Evolutionary conservation across 1,284 basidiomycete species (phyloP), one percentile per base, ranked within the genome.

Genomic region (Moniliophthora roreri): DNA sequence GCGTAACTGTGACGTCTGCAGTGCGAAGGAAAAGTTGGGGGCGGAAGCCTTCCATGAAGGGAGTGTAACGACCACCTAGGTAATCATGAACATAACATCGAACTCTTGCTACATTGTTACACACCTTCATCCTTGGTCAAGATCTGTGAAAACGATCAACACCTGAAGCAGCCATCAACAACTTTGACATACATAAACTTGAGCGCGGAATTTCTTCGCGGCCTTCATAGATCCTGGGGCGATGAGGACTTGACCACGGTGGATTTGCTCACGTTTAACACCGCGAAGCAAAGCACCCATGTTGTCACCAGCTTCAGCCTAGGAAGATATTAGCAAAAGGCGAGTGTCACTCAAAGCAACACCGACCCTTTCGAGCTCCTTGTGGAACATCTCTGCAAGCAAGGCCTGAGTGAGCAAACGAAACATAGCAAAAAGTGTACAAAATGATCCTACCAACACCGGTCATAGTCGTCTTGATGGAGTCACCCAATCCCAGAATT

Each of bases 251-350:
- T 96, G 93, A 48, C 97, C 97, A 65, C 97, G 91, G 62, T 84
- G 83, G 68, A 99, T 77, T 74, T 99, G 95, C 71, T 99, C 97
- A 62, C 96, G 90, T 80, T 98, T 98, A 71, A 98, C 79, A 72
- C 97, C 95, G 75, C 97, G 93, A 52, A 99, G 87, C 45, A 99
- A 80, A 55, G 91, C 93, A 65, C 97, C 97, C 94, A 98, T 98
- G 81, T 99, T 99, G 77, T 99, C 97, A 68, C 97, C 97, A 61
- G 97, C 96, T 74, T 98, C 93, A 59, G 94, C 96, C 85, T 87
- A 56, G 35, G 34, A 40, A 34, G 34, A 2, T 23, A 16, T 50
- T 18, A 50, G 47, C 54, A 50, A 56, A 20, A 32, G n/a, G 26
- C 24, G 24, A 15, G 20, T 32, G n/a, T 42, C 48, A 36, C 2